Percentiles rank a stretch among this genome's conserved stretches.
These are phyloP conservation scores for Somion occarium DNA, from an alignment of 1,284 basidiomycete genomes.

Conservation along the genomic window DNA sequence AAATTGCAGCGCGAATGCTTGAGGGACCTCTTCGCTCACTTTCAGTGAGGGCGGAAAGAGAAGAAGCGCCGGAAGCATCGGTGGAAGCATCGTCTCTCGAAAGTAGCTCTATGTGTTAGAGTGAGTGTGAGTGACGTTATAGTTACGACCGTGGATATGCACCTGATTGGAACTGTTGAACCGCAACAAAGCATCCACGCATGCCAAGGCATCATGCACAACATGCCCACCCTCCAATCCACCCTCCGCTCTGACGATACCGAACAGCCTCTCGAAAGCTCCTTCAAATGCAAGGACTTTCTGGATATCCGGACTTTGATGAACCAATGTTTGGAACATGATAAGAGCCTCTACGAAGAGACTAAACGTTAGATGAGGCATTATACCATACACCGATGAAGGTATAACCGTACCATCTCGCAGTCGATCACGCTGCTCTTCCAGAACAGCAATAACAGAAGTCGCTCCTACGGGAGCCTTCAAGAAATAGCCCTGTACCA, in stretches of 20 bases:
- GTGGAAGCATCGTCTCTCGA: conserved; percentile 85
- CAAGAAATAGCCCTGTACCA: conserved; percentile 87
- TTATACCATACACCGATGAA: background rate
- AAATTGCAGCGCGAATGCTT: conserved; percentile 93
- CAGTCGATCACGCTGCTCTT: conserved; percentile 81
- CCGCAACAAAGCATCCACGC: conserved; percentile 80
- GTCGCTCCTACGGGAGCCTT: conserved; percentile 74
- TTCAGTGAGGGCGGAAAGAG: conserved; percentile 78
- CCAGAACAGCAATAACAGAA: conserved; percentile 68
- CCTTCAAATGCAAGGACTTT: conserved; percentile 98
- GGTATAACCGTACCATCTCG: conserved; percentile 62
- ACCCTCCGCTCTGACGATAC: conserved; percentile 83
- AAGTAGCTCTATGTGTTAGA: conserved; percentile 99
- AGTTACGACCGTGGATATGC: conserved; percentile 19
- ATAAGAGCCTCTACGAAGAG: conserved; percentile 65
- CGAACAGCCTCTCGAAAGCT: conserved; percentile 93
- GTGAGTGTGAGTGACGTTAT: background rate
- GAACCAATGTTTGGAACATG: conserved; percentile 78
- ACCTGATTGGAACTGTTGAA: conserved; percentile 97
- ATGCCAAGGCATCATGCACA: conserved; percentile 82
- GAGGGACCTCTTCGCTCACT: conserved; percentile 66
- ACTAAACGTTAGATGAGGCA: background rate
- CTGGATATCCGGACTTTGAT: conserved; percentile 91
- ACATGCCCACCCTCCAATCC: conserved; percentile 90
- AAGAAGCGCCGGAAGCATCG: conserved; percentile 79